phyloP scores from a whole-genome alignment of 257 asterid species.

The Solanum ossicruentum region DNA sequence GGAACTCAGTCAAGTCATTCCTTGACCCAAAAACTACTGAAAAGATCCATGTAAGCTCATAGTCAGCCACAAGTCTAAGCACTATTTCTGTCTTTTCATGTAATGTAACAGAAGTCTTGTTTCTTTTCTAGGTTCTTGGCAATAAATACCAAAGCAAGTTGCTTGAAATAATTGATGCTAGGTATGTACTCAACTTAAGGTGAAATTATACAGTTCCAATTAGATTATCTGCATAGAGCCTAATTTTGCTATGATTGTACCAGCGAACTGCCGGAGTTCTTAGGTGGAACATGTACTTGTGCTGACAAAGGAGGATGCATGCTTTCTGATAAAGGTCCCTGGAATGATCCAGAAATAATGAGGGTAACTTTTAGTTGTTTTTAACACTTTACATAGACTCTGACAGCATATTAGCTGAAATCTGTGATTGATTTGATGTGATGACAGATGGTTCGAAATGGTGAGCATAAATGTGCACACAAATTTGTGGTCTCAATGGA shows the following conservation, averaged over 20 bases:
- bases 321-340: slow-evolving; percentile 90
- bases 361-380: slow-evolving; percentile 29
- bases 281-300: slow-evolving; percentile 94
- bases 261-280: slow-evolving; percentile 91
- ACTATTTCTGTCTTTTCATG: not conserved
- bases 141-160: slow-evolving; percentile 89
- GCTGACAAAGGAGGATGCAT: slow-evolving; percentile 83
- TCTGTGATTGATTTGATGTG: not conserved
- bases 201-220: not conserved
- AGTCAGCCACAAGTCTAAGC: not conserved
- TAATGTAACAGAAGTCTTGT: not conserved
- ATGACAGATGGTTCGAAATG: slow-evolving; percentile 67
- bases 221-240: not conserved
- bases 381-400: too few relatives aligned
- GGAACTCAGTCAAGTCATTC: slow-evolving; percentile 93
- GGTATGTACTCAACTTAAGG: slow-evolving; percentile 24
- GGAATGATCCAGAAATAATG: slow-evolving; percentile 88
- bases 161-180: slow-evolving; percentile 84
- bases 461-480: slow-evolving; percentile 72
- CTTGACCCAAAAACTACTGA: slow-evolving; percentile 97
- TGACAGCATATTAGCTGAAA: not conserved
- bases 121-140: slow-evolving; percentile 51
- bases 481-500: slow-evolving; percentile 29
- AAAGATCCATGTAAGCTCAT: slow-evolving; percentile 61
- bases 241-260: not conserved